Conservation (phyloP, 805 yeast species). For the Candida lessepsii region DNA sequence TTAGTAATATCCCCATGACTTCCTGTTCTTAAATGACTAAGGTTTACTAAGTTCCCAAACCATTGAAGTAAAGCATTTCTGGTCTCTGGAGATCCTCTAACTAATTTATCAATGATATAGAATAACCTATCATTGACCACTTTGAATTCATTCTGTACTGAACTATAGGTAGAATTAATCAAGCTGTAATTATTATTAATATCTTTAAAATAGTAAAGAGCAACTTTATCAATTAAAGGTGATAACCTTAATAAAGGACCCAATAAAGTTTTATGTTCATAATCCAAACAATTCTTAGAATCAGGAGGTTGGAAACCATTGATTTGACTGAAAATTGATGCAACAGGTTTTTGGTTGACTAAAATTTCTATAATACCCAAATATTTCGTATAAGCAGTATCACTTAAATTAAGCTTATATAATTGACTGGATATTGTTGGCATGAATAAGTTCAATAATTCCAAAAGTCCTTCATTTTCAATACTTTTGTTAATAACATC, state of each 20-base stretch:
- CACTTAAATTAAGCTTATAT: conserved; percentile 43
- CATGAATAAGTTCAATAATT: conserved; percentile 53
- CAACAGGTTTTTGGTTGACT: conserved; percentile 58
- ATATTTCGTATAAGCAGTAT: conserved; percentile 51
- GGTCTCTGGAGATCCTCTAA: conserved; percentile 68
- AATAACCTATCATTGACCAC: conserved; percentile 63
- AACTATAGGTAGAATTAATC: conserved; percentile 49
- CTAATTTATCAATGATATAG: conserved; percentile 65
- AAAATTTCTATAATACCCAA: conserved; percentile 58
- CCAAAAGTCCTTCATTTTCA: conserved; percentile 65
- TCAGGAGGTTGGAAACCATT: conserved; percentile 50
- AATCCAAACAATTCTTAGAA: conserved; percentile 42
- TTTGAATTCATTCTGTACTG: conserved; percentile 63
- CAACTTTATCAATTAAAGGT: conserved; percentile 59
- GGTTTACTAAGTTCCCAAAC: conserved; percentile 72
- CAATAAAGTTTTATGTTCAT: conserved; percentile 62
- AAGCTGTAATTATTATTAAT: conserved; percentile 13
- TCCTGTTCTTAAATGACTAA: conserved; percentile 84
- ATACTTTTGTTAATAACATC: conserved; percentile 58
- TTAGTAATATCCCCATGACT: conserved; percentile 69
- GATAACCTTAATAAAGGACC: conserved; percentile 79
- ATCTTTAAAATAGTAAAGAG: conserved; percentile 43
- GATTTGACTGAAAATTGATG: conserved; percentile 56
- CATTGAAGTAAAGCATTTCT: conserved; percentile 64
- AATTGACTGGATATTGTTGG: conserved; percentile 43